A percentile compares a stretch with the other conserved stretches of the same genome.
Evolutionary conservation across 768 basidiomycete genomes (phyloP).

Genomic region (Mycena maculata): DNA sequence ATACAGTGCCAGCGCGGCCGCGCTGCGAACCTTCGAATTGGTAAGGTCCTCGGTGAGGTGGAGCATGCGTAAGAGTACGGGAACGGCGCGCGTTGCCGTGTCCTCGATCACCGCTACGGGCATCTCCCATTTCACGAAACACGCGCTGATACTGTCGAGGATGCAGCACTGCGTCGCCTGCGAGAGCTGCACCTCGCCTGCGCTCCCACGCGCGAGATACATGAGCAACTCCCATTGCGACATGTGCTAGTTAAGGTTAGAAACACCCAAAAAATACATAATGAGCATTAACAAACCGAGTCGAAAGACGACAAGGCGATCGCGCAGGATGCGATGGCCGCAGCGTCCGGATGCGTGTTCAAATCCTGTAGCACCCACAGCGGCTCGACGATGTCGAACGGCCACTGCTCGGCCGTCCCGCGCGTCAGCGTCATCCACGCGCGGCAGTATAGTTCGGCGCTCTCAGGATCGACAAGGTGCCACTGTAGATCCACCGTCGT

Average conservation of each 20-base stretch:
- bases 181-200: slow-evolving; percentile 46
- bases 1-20: slow-evolving; percentile 47
- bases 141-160: slow-evolving; percentile 54
- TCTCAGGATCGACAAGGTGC: slow-evolving; percentile 48
- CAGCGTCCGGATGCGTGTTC: slow-evolving; percentile 43
- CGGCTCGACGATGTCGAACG: slow-evolving; percentile 47
- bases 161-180: slow-evolving; percentile 50
- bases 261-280: too few species aligned
- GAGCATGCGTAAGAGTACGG: slow-evolving; percentile 49
- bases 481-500: slow-evolving; percentile 50
- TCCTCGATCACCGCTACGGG: slow-evolving; percentile 49
- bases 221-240: slow-evolving; percentile 51
- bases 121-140: slow-evolving; percentile 52
- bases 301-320: slow-evolving; percentile 51
- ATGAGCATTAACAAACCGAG: too few species aligned
- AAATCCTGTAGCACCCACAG: slow-evolving; percentile 48
- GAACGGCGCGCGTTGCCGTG: slow-evolving; percentile 47
- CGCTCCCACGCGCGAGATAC: slow-evolving; percentile 46
- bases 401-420: slow-evolving; percentile 50
- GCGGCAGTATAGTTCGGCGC: slow-evolving; percentile 52
- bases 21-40: slow-evolving; percentile 44
- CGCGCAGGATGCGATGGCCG: slow-evolving; percentile 50
- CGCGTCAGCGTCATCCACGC: slow-evolving; percentile 55
- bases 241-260: too few species aligned
- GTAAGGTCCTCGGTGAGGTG: slow-evolving; percentile 43